Conservation (phyloP, 495 filamentous ascomycete genomes). For the Lepraria neglecta region DNA sequence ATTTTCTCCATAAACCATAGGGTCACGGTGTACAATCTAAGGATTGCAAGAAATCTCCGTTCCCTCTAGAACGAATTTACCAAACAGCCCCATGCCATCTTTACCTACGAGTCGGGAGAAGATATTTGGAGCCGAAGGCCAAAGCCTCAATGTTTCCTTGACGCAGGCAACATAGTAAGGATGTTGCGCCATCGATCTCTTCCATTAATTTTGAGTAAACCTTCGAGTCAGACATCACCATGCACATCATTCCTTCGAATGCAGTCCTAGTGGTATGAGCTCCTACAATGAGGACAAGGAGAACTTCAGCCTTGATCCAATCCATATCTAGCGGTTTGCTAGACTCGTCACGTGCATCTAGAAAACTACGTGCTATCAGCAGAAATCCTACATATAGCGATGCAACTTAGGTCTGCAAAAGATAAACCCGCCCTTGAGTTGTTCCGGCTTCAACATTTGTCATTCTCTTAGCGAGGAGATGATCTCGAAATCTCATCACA, state of each 20-base stretch:
- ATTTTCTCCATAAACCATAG: conserved; percentile 46
- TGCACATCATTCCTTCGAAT: neutral
- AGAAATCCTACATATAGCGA: neutral
- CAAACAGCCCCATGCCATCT: conserved; percentile 49
- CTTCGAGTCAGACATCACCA: conserved; percentile 16
- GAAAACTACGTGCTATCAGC: neutral
- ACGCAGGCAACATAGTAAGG: neutral
- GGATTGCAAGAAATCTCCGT: conserved; percentile 53
- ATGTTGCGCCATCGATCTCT: conserved; percentile 47
- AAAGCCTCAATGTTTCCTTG: neutral
- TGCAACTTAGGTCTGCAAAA: neutral
- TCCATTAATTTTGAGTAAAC: conserved; percentile 49
- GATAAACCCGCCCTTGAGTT: neutral
- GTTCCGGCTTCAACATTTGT: neutral
- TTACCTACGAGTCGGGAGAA: neutral
- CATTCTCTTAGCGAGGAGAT: neutral
- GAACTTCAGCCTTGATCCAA: neutral
- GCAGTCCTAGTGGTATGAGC: neutral
- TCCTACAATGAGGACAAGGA: neutral
- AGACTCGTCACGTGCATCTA: neutral
- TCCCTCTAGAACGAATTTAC: conserved; percentile 49
- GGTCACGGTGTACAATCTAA: conserved; percentile 47
- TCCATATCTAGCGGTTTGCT: neutral
- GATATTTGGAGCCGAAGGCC: neutral
- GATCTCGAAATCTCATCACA: neutral